Evolutionary conservation across 192 early-diverging fungal genomes (phyloP).

Genomic region (Funneliformis geosporum): DNA sequence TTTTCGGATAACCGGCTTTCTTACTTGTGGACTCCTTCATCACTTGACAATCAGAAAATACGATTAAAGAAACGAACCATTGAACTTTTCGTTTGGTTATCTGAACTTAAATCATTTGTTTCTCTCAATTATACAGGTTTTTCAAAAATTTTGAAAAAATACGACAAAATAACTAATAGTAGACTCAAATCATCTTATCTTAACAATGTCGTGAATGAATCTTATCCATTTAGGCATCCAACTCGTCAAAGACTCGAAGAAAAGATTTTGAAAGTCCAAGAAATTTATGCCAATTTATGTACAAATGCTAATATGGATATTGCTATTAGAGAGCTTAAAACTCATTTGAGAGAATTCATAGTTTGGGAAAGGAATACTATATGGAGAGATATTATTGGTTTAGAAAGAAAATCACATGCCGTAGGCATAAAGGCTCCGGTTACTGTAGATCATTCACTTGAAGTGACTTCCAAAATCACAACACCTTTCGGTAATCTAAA

Average conservation of each 20-base stretch:
- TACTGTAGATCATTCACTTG: constrained; percentile 10
- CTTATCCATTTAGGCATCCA: constrained; percentile 68
- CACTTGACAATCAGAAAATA: constrained; percentile 43
- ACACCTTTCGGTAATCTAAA: constrained; percentile 55
- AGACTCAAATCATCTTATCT: constrained; percentile 76
- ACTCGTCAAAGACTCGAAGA: constrained; percentile 66
- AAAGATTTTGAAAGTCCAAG: constrained; percentile 60
- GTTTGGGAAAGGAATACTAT: constrained; percentile 97
- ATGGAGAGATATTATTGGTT: constrained; percentile 96
- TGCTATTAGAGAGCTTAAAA: constrained; percentile 74
- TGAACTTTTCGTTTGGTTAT: constrained; percentile 80
- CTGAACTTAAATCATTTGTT: constrained; percentile 85
- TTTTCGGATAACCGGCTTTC: constrained; percentile 33
- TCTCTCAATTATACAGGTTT: constrained; percentile 92
- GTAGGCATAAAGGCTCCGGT: constrained; percentile 58
- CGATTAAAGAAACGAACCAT: constrained; percentile 52
- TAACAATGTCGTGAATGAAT: constrained; percentile 56
- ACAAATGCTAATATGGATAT: constrained; percentile 61
- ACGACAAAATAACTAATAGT: constrained; percentile 87
- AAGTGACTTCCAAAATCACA: constrained; percentile 35
- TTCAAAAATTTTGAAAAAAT: constrained; percentile 96
- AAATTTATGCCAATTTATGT: constrained; percentile 66
- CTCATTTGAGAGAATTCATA: constrained; percentile 84
- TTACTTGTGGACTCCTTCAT: constrained; percentile 41
- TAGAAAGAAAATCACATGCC: constrained; percentile 76